phyloP scores from a whole-genome alignment of 306 rosid genomes.

The Canavalia ensiformis region DNA sequence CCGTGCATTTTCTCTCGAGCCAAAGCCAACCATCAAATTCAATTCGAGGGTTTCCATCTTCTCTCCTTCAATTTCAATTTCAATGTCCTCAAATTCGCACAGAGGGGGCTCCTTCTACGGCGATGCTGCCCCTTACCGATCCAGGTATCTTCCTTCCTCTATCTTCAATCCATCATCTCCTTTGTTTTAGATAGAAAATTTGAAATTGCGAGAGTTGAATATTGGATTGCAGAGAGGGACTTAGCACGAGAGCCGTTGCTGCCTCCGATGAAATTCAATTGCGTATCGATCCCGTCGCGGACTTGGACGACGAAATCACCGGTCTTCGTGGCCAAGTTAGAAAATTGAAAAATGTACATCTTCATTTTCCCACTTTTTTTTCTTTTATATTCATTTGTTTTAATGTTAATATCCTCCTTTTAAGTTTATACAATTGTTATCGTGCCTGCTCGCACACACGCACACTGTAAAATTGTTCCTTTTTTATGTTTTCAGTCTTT shows the following conservation, averaged over 20 bases:
- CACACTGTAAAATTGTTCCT: too few species aligned
- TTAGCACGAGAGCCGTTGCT: constrained; percentile 76
- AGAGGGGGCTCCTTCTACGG: constrained; percentile 62
- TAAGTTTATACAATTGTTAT: too few species aligned
- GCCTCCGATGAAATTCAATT: constrained; percentile 87
- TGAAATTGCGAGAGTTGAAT: constrained; percentile 7
- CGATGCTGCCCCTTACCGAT: constrained; percentile 69
- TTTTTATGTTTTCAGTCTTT: too few species aligned
- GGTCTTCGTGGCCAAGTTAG: constrained; percentile 90
- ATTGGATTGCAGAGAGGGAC: constrained; percentile 71
- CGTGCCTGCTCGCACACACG: too few species aligned
- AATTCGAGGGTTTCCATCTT: constrained; percentile 28
- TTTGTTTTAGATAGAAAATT: neutral
- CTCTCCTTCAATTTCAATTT: constrained; percentile 50
- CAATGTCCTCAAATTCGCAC: constrained; percentile 69
- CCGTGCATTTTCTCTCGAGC: neutral
- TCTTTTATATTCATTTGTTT: too few species aligned
- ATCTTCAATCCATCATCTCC: neutral
- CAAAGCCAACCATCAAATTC: neutral
- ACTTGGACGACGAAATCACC: constrained; percentile 80
- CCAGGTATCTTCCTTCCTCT: constrained; percentile 58
- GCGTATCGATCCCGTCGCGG: constrained; percentile 77
- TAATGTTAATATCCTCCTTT: too few species aligned
- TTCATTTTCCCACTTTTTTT: neutral
- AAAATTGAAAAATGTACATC: constrained; percentile 72